Evolutionary conservation across 23 red algal species (phyloP).

Genomic region (Chondrus crispus): DNA sequence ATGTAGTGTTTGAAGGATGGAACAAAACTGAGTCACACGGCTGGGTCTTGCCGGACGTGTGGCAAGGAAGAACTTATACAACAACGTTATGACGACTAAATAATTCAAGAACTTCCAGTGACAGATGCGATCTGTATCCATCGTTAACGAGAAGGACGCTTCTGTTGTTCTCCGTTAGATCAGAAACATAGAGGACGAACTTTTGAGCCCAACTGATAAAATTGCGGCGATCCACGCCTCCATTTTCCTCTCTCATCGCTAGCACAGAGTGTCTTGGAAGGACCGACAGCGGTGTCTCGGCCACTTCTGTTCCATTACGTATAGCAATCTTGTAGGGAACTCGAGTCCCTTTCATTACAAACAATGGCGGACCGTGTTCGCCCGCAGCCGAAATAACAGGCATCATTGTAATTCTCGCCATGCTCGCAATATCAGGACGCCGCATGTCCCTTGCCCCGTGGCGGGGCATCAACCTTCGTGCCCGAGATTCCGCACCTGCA

Average conservation of each 20-base stretch:
- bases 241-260: background rate
- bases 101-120: background rate
- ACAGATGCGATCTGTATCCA: conserved; percentile 8
- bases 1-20: background rate
- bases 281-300: background rate
- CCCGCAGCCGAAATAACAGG: background rate
- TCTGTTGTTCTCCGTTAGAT: background rate
- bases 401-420: background rate
- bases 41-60: conserved; percentile 18
- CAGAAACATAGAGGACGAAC: background rate
- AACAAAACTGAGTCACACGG: background rate
- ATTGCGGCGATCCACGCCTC: background rate
- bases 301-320: background rate
- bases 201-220: background rate
- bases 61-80: background rate
- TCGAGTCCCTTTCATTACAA: background rate
- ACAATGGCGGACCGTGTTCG: background rate
- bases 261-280: background rate
- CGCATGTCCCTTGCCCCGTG: background rate
- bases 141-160: background rate
- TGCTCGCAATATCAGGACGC: background rate
- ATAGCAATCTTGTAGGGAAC: background rate
- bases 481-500: background rate
- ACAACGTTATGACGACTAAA: background rate
- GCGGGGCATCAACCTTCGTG: background rate